Base-by-base conservation (phyloP, 1,139 yeast genomes). In the Saccharomyces hybrid region DNA sequence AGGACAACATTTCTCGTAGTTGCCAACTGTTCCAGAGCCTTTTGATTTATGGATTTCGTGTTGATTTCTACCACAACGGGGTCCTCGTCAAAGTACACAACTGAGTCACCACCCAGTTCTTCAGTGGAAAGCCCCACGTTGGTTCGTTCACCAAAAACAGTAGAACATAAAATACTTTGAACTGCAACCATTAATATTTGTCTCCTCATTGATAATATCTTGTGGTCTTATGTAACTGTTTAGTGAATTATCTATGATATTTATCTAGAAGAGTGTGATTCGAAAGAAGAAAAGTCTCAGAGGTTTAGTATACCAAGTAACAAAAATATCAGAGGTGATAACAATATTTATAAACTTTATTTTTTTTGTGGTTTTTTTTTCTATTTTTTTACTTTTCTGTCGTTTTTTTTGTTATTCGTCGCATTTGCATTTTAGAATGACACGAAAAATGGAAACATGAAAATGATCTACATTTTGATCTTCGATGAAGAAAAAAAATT, bases 1-100 rank as follows among this genome's bases (percentile, higher is more conserved):
- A 64, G 60, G 6, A 62, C 58, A 44, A 64, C 55, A 51, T 64
- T 64, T 1, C 65, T 62, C 7, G 63, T 55, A 4, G 52, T 55
- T 42, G 60, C 54, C 47, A 64, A 50, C 29, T 57, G 55, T 38
- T 58, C 57, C 14, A 63, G 19, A 8, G 60, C 49, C 48, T 59
- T 62, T 27, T 64, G 58, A 5, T 65, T 60, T 44, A 60, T 47
- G 1, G 57, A 52, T 4, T 58, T 55, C 38, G 56, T 61, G 51
- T 63, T 65, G 16, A 64, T 49, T 44, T 60, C 62, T 27, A 64
- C 58, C 3, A 59, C 55, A 34, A 62, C 44, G 14, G 62, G 62
- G 27, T 56, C 52, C 2, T 48, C 44, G 7, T 49, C 54, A 5
- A 49, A 34, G 19, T 26, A 28, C 14, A 48, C 34, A 21, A 57